Evolutionary conservation across 768 basidiomycete genomes (phyloP).

Genomic region (Pleurotus djamor): DNA sequence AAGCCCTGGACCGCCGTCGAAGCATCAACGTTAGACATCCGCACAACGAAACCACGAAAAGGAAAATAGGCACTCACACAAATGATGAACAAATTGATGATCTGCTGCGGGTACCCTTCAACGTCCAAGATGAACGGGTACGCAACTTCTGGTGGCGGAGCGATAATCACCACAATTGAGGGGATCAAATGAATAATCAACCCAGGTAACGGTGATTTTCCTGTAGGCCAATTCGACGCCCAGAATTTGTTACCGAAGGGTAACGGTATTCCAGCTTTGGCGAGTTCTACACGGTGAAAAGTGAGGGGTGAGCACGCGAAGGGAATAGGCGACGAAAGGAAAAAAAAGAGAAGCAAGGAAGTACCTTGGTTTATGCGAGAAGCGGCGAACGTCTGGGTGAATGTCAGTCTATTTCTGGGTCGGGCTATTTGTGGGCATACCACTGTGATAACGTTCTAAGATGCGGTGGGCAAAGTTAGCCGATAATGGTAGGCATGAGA

Average conservation of each 20-base stretch:
- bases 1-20: constrained; percentile 34
- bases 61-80: constrained; percentile 31
- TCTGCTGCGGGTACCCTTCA: constrained; percentile 49
- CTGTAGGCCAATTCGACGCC: constrained; percentile 63
- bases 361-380: constrained; percentile 51
- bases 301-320: not conserved
- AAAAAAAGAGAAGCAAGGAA: not conserved
- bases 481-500: too few species aligned
- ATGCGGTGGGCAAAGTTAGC: constrained; percentile 28
- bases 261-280: constrained; percentile 61
- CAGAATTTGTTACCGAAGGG: constrained; percentile 58
- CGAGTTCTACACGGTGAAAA: constrained; percentile 36
- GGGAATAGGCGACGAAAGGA: not conserved
- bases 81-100: constrained; percentile 55
- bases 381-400: constrained; percentile 43
- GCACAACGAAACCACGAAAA: not conserved
- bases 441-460: constrained; percentile 21
- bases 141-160: constrained; percentile 46
- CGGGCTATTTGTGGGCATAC: constrained; percentile 11
- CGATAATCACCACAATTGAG: constrained; percentile 54
- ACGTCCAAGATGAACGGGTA: constrained; percentile 65
- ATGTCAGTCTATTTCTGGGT: not conserved
- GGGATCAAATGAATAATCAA: constrained; percentile 55
- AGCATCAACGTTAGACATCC: not conserved
- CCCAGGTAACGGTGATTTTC: constrained; percentile 54